Evolutionary conservation across 805 yeast species (phyloP), one percentile per base, ranked within the genome.

Genomic region (Candida namnaoensis): DNA sequence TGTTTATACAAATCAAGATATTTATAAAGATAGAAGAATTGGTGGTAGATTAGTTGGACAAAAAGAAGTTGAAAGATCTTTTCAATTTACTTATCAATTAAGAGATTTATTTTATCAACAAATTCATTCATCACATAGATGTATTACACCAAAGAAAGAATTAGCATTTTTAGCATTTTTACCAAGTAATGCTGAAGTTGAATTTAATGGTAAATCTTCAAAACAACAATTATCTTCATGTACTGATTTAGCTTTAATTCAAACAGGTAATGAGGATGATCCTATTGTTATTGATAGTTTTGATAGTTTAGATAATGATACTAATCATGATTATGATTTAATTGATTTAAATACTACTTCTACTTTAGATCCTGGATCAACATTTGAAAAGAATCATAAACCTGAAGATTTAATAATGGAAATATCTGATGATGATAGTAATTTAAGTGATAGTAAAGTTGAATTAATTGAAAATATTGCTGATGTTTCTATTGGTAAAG

Each of bases 101-200:
- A 74, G 84, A 44, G 76, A 73, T 35, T 65, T 93, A 35, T 93
- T 85, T 56, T 49, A 65, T 30, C 80, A 80, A 41, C 76, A 88
- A 82, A 80, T 86, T 9, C 72, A 73, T 44, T 72, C 88, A 0
- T 56, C 67, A 7, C 59, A 68, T 26, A 66, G 87, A 44, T 80
- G 83, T 50, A 87, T 91, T 4, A 76, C 81, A 5, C 99, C 99
- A 0, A 75, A 77, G 28, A 79, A 78, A 51, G 95, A 88, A 47
- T 66, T 93, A 46, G 96, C 95, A 0, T 91, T 84, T 56, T 68
- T 93, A 49, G 93, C 97, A 1, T 83, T 93, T 47, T 72, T 84
- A 36, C 88, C 88, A 1, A 71, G 80, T 36, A 76, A 79, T 23
- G 76, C 76, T 38, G 79, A 76, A 27, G 90, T 84, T 27, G 76